Percentiles rank a stretch among this genome's conserved stretches.
phyloP scores from a whole-genome alignment of 352 stramenopile genomes.

The Phytopythium sindhum region DNA sequence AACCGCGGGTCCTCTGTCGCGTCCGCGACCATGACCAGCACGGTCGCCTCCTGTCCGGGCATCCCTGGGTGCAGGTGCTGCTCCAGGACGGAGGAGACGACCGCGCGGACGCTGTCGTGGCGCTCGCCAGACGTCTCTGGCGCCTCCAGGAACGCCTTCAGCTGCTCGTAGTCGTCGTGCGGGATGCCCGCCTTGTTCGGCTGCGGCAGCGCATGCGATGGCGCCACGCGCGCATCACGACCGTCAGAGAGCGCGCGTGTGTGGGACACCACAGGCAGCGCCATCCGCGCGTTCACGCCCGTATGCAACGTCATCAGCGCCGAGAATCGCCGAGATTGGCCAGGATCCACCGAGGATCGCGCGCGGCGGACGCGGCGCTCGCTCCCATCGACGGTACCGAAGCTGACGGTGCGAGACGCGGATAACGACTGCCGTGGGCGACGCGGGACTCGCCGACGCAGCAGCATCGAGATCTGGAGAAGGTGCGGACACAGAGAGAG shows the following conservation, averaged over 20 bases:
- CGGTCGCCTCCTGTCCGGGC: constrained; percentile 66
- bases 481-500: neutral
- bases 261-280: constrained; percentile 1
- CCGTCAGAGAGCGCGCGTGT: neutral
- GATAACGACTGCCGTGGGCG: neutral
- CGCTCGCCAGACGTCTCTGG: constrained; percentile 29
- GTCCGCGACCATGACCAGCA: constrained; percentile 78
- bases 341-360: neutral
- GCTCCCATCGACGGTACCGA: neutral
- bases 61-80: constrained; percentile 62
- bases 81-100: constrained; percentile 49
- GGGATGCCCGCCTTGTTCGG: constrained; percentile 14
- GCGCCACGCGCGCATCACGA: neutral
- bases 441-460: constrained; percentile 1
- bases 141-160: constrained; percentile 60
- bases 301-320: neutral
- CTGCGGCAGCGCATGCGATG: neutral
- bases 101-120: constrained; percentile 31
- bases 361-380: neutral
- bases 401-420: neutral
- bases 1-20: constrained; percentile 51
- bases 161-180: constrained; percentile 48
- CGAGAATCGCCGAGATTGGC: neutral
- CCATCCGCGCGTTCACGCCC: neutral
- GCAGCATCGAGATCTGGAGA: neutral